Evolutionary conservation across 2,329 filamentous ascomycete species (phyloP).

Genomic region (Teratosphaeria pseudoeucalypti): DNA sequence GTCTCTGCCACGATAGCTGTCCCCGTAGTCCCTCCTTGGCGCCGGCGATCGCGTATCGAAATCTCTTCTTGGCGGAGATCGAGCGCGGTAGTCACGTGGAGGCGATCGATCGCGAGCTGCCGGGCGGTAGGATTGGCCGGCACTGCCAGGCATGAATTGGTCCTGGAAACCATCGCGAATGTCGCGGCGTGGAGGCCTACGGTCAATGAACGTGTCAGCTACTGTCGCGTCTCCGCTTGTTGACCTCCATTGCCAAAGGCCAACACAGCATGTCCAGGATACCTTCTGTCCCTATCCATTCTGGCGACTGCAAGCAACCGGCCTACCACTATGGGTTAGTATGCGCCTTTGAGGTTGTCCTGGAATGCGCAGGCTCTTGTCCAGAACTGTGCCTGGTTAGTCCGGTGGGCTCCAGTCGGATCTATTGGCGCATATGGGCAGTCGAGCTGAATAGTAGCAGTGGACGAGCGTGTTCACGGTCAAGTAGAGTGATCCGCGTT

Average conservation of each 20-base stretch:
- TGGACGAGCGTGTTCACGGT: neutral
- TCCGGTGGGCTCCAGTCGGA: neutral
- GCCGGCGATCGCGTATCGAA: neutral
- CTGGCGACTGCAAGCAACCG: neutral
- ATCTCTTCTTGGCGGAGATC: conserved; percentile 34
- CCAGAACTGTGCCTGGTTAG: neutral
- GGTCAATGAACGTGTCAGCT: neutral
- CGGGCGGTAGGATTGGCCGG: conserved; percentile 29
- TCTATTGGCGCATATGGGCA: neutral
- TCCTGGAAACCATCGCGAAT: conserved; percentile 14
- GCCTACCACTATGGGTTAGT: neutral
- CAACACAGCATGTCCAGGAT: neutral
- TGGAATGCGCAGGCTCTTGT: neutral
- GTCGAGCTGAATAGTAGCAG: neutral
- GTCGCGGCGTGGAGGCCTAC: neutral
- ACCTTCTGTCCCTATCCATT: conserved; percentile 2
- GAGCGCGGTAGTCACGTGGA: conserved; percentile 30
- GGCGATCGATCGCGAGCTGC: conserved; percentile 23
- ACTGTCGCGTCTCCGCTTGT: neutral
- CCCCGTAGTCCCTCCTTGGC: conserved; percentile 20
- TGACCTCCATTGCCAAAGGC: neutral
- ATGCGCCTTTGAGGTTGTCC: neutral
- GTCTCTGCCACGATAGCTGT: conserved; percentile 22
- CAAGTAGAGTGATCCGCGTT: neutral
- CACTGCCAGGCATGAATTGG: conserved; percentile 22